These are phyloP conservation scores for Boletus vinaceobasis DNA, from an alignment of 768 basidiomycete species.

Conservation along the genomic window DNA sequence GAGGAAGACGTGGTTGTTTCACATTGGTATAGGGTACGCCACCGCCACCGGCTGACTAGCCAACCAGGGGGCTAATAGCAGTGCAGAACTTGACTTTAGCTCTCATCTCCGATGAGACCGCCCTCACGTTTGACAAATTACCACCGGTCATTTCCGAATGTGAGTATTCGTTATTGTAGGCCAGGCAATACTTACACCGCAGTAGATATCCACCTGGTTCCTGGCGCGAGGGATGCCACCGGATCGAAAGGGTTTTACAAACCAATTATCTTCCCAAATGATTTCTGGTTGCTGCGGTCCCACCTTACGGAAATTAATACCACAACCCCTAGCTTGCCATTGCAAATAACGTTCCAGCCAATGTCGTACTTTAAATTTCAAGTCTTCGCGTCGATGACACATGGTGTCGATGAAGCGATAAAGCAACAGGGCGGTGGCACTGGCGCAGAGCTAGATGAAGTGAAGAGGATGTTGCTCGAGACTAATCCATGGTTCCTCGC, in stretches of 20 bases:
- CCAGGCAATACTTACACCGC: slow-evolving; percentile 10
- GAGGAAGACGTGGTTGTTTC: slow-evolving; percentile 64
- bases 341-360: slow-evolving; percentile 81
- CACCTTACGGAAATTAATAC: slow-evolving; percentile 82
- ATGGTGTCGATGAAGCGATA: slow-evolving; percentile 84
- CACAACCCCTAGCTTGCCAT: slow-evolving; percentile 74
- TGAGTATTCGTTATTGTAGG: slow-evolving; percentile 35
- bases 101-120: slow-evolving; percentile 67
- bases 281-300: slow-evolving; percentile 88
- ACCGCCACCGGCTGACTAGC: background rate
- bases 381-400: slow-evolving; percentile 78
- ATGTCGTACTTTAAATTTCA: slow-evolving; percentile 88
- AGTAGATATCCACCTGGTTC: slow-evolving; percentile 62
- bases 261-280: slow-evolving; percentile 89
- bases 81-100: slow-evolving; percentile 82
- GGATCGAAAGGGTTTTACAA: slow-evolving; percentile 72
- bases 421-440: slow-evolving; percentile 63
- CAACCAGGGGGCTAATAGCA: slow-evolving; percentile 3
- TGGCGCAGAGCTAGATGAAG: slow-evolving; percentile 81
- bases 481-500: slow-evolving; percentile 87
- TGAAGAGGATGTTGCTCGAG: slow-evolving; percentile 91
- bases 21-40: slow-evolving; percentile 75
- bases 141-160: slow-evolving; percentile 61
- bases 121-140: slow-evolving; percentile 51
- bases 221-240: slow-evolving; percentile 56